These are phyloP conservation scores for Trichoderma orchidacearum DNA, from an alignment of 495 filamentous ascomycete genomes.

Conservation along the genomic window DNA sequence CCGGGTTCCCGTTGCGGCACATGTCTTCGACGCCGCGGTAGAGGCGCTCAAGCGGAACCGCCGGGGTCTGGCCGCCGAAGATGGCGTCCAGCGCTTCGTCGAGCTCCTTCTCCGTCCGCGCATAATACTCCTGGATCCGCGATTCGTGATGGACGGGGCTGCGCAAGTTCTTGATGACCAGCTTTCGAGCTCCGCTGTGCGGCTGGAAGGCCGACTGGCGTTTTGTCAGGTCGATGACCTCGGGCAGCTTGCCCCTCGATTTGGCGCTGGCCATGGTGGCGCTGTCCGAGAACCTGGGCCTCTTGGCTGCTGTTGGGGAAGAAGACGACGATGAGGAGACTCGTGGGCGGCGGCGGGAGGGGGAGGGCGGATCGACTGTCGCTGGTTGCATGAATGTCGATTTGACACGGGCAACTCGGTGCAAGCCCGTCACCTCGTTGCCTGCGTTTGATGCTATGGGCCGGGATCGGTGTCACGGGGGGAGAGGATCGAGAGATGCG, in stretches of 20 bases:
- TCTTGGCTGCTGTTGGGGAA: neutral
- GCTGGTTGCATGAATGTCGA: conserved; percentile 1
- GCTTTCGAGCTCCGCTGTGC: conserved; percentile 56
- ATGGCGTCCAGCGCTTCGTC: conserved; percentile 58
- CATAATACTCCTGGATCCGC: conserved; percentile 47
- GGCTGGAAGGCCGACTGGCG: conserved; percentile 30
- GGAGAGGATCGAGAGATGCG: neutral
- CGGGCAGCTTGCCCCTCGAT: conserved; percentile 24
- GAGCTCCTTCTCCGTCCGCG: conserved; percentile 55
- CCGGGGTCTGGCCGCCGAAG: conserved; percentile 47
- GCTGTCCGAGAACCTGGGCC: neutral
- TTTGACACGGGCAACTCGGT: neutral
- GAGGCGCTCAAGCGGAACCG: conserved; percentile 65
- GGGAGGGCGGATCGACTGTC: neutral
- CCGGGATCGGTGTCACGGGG: neutral
- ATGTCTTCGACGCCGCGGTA: conserved; percentile 85
- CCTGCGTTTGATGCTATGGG: neutral
- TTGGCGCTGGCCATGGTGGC: conserved; percentile 18
- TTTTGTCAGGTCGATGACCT: conserved; percentile 24
- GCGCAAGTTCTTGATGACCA: conserved; percentile 78
- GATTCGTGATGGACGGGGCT: conserved; percentile 26
- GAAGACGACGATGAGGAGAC: conserved; percentile 1
- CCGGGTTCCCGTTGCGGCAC: conserved; percentile 60
- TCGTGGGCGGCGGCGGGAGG: neutral
- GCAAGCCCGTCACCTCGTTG: neutral